Base-by-base conservation (phyloP, 2,329 filamentous ascomycete species). In the Epichloe glyceriae region DNA sequence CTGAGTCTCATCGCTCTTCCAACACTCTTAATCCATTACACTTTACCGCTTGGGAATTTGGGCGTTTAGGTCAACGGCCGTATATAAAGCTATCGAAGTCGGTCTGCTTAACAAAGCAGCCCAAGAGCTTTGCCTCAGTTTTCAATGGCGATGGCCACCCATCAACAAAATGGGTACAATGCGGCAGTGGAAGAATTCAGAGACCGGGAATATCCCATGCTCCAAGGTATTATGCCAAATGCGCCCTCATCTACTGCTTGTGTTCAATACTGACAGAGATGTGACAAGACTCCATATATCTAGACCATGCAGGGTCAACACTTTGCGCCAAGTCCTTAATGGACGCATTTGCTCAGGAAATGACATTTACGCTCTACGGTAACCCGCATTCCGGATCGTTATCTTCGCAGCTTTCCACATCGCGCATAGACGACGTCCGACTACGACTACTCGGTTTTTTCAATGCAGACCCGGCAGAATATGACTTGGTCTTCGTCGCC, bases 241-340 rank as follows among this genome's bases (percentile, higher is more conserved):
- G 33, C 37, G 20, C 37, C 22, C 30, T 10, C 30, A 30, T 30
- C 30, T 30, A 30, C 8, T 30, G 30, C 30, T 11, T 19, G 4
- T 17, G 19, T n/a, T 20, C 15, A 35, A 50, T 26, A 46, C 43
- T 46, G 38, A 39, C 37, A 26, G 30, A 30, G 30, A 15, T 33
- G 26, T 20, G 8, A 4, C 10, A 44, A 91, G 87, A 78, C 49
- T 80, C 80, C 10, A 74, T 83, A 45, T 97, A 96, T 65, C 82
- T 97, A 51, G 91, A 97, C 60, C 90, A 97, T 83, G 89, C 89
- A 0, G 91, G 89, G n/a, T 87, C 88, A n/a, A 91, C 90, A 0
- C 73, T 86, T 1, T 88, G 86, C 62, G 74, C 88, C 41, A 91
- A 85, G 64, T 89, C 86, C 33, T 69, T 93, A 22, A 82, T 97